Evolutionary conservation across 1,284 basidiomycete genomes (phyloP).

Genomic region (Leccinum subrobustum): DNA sequence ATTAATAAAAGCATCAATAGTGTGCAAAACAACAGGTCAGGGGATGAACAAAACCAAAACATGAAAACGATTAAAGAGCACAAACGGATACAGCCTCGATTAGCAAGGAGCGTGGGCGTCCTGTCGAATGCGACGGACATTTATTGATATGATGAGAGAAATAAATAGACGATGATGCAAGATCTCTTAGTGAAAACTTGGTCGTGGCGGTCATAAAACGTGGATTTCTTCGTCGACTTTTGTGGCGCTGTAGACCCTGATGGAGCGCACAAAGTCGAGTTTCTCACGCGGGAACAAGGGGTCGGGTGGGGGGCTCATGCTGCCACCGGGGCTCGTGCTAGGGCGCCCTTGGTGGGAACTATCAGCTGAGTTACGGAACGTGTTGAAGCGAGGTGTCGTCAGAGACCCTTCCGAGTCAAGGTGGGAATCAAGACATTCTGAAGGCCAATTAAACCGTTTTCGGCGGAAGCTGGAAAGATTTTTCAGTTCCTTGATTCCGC

Average conservation of each 20-base stretch:
- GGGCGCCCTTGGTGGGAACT: constrained; percentile 6
- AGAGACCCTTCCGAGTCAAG: constrained; percentile 6
- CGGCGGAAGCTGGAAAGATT: constrained; percentile 52
- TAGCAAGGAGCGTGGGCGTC: constrained; percentile 23
- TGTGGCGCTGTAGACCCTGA: constrained; percentile 54
- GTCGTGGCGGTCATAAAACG: constrained; percentile 17
- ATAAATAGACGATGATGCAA: constrained; percentile 1
- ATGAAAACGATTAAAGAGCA: not conserved
- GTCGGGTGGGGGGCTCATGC: constrained; percentile 16
- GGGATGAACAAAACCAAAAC: not conserved
- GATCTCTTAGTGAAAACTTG: not conserved
- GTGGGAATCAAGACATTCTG: constrained; percentile 20
- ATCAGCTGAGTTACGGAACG: constrained; percentile 22
- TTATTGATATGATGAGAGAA: not conserved
- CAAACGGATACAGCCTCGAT: not conserved
- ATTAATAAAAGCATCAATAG: constrained; percentile 16
- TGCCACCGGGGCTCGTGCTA: constrained; percentile 5
- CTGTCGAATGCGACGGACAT: constrained; percentile 15
- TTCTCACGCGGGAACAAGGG: constrained; percentile 37
- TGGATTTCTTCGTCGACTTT: constrained; percentile 32
- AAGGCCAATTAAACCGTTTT: constrained; percentile 58
- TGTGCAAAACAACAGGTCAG: not conserved
- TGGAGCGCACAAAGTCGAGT: constrained; percentile 51
- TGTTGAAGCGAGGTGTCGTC: constrained; percentile 27
- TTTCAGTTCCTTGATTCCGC: constrained; percentile 5